phyloP scores from a whole-genome alignment of 2,329 filamentous ascomycete genomes.

The Diplodia mutila region DNA sequence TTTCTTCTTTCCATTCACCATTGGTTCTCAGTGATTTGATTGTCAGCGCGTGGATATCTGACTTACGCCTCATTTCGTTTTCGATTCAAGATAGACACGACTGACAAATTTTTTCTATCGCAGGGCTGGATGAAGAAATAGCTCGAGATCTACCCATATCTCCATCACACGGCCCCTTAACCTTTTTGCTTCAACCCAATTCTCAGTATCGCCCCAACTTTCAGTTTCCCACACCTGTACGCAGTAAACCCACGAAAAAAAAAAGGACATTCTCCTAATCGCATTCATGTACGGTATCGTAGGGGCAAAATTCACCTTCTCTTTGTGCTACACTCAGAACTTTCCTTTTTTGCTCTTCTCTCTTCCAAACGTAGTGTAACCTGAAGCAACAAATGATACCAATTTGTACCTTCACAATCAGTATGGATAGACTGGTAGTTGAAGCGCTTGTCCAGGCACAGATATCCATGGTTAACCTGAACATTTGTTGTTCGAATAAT shows the following conservation, averaged over 20 bases:
- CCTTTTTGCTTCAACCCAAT: background rate
- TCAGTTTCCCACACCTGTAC: background rate
- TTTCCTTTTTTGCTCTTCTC: background rate
- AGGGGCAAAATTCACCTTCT: background rate
- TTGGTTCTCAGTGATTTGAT: background rate
- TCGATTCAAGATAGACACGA: background rate
- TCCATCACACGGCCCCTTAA: background rate
- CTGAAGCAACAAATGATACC: background rate
- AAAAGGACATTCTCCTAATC: background rate
- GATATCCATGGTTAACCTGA: background rate
- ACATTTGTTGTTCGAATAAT: background rate
- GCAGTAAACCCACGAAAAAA: background rate
- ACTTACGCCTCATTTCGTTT: background rate
- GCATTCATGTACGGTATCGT: background rate
- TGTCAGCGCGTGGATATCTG: background rate
- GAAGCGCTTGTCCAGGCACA: background rate
- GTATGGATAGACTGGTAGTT: background rate
- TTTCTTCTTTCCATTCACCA: background rate
- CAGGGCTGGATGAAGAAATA: conserved; percentile 26
- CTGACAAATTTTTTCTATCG: background rate
- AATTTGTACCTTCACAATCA: background rate
- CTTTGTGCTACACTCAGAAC: background rate
- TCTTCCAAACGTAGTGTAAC: background rate
- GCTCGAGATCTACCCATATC: background rate
- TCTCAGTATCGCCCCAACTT: background rate